phyloP scores from a whole-genome alignment of 2,329 filamentous ascomycete species.

The Arthrobotrys iridis region DNA sequence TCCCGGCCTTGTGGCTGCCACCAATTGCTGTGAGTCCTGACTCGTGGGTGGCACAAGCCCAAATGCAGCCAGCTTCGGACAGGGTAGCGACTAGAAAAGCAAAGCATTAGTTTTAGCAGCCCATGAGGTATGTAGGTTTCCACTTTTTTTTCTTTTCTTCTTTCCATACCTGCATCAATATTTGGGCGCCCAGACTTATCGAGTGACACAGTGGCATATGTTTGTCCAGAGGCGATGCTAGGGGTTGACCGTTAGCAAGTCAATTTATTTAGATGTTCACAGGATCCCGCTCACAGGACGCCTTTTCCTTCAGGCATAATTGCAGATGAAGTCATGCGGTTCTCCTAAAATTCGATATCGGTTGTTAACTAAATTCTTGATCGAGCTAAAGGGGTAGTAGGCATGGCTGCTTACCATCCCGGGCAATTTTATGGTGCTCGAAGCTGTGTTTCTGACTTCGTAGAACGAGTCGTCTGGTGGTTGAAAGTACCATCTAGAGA shows the following conservation, averaged over 20 bases:
- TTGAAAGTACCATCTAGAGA: slow-evolving; percentile 44
- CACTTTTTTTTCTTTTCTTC: neutral
- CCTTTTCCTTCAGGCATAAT: slow-evolving; percentile 50
- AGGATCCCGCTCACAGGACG: slow-evolving; percentile 20
- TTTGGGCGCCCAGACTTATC: slow-evolving; percentile 26
- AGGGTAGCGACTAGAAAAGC: slow-evolving; percentile 23
- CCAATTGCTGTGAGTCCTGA: slow-evolving; percentile 34
- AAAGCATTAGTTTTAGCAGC: neutral
- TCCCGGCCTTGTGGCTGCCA: slow-evolving; percentile 41
- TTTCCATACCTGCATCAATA: slow-evolving; percentile 39
- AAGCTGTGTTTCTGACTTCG: slow-evolving; percentile 48
- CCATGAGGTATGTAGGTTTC: neutral
- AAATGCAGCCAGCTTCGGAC: slow-evolving; percentile 37
- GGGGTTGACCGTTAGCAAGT: neutral
- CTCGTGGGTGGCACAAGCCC: slow-evolving; percentile 38
- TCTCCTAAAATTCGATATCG: slow-evolving; percentile 23
- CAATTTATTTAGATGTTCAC: neutral
- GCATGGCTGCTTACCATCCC: slow-evolving; percentile 33
- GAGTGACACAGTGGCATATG: slow-evolving; percentile 38
- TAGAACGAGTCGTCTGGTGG: slow-evolving; percentile 48
- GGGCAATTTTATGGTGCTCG: slow-evolving; percentile 34
- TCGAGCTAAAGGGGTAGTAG: neutral
- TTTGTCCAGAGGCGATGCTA: slow-evolving; percentile 42
- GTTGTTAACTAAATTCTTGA: neutral
- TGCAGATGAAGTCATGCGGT: slow-evolving; percentile 51